A percentile compares a stretch with the other conserved stretches of the same genome.
Evolutionary conservation across 2,329 filamentous ascomycete species (phyloP).

Genomic region (Botrytis galanthina): DNA sequence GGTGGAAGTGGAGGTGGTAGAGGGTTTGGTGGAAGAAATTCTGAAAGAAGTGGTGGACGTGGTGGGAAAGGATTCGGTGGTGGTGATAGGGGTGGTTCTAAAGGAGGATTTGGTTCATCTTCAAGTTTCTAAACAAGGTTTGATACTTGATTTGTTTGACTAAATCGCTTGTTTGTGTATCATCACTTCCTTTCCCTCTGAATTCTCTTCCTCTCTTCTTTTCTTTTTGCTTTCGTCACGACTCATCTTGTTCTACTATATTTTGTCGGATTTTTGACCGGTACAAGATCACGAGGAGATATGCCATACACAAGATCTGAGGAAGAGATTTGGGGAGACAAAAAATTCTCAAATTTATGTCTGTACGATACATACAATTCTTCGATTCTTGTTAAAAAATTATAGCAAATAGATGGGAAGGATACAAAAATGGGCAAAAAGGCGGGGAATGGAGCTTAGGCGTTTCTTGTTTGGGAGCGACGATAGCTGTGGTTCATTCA

Average conservation of each 20-base stretch:
- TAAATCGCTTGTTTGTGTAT: constrained; percentile 10
- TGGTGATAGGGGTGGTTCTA: constrained; percentile 17
- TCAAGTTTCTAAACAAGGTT: constrained; percentile 6
- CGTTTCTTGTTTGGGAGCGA: neutral
- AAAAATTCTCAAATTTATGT: neutral
- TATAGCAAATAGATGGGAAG: neutral
- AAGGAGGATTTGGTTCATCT: constrained; percentile 2
- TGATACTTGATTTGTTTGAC: neutral
- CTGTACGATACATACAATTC: constrained; percentile 2
- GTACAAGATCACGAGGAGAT: neutral
- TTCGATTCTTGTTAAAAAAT: neutral
- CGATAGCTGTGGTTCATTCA: neutral
- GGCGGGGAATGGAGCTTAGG: neutral
- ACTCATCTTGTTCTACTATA: neutral
- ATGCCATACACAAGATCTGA: neutral
- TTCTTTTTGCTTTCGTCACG: too few species aligned
- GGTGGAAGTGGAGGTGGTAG: constrained; percentile 19
- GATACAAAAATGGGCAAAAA: constrained; percentile 1
- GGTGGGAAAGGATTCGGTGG: constrained; percentile 17
- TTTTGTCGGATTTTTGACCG: neutral
- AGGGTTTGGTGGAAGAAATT: constrained; percentile 24
- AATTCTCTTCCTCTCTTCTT: neutral
- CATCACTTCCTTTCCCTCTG: constrained; percentile 1
- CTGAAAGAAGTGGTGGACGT: constrained; percentile 23
- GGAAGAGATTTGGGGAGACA: neutral